phyloP scores from a whole-genome alignment of 2,329 filamentous ascomycete species.

The Nemania sp. region DNA sequence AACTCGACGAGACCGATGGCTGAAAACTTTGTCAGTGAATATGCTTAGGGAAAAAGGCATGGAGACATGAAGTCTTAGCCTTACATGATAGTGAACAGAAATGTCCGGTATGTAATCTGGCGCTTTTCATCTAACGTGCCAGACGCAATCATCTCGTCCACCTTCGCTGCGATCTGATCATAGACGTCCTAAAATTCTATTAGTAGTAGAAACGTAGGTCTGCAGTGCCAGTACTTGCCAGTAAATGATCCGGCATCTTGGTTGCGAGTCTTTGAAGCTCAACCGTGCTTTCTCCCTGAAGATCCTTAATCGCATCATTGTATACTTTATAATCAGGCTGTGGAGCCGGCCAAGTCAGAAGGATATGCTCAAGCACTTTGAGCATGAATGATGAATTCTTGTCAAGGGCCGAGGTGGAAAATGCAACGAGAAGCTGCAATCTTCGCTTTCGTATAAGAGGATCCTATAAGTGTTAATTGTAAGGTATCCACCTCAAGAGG shows the following conservation, averaged over 20 bases:
- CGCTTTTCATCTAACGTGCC: conserved; percentile 79
- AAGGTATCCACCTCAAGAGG: neutral
- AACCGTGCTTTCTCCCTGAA: conserved; percentile 81
- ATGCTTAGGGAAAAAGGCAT: neutral
- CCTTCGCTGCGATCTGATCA: conserved; percentile 79
- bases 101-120: conserved; percentile 82
- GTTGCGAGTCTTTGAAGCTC: conserved; percentile 87
- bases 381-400: conserved; percentile 81
- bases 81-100: conserved; percentile 89
- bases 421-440: conserved; percentile 79
- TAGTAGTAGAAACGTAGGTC: conserved; percentile 17
- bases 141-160: conserved; percentile 76
- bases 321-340: conserved; percentile 72
- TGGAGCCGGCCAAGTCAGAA: conserved; percentile 78
- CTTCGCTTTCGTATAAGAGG: conserved; percentile 81
- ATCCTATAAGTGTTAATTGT: conserved; percentile 56
- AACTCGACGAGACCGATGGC: conserved; percentile 78
- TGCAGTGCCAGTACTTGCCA: conserved; percentile 52
- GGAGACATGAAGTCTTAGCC: no score
- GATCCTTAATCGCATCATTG: conserved; percentile 85
- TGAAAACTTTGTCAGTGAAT: conserved; percentile 39
- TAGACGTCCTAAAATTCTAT: conserved; percentile 68
- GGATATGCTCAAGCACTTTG: conserved; percentile 86
- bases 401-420: conserved; percentile 79
- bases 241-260: conserved; percentile 87